Conservation (phyloP, 225 moss, liverwort and hornwort genomes). For the Bryoerythrophyllum caledonicum region DNA sequence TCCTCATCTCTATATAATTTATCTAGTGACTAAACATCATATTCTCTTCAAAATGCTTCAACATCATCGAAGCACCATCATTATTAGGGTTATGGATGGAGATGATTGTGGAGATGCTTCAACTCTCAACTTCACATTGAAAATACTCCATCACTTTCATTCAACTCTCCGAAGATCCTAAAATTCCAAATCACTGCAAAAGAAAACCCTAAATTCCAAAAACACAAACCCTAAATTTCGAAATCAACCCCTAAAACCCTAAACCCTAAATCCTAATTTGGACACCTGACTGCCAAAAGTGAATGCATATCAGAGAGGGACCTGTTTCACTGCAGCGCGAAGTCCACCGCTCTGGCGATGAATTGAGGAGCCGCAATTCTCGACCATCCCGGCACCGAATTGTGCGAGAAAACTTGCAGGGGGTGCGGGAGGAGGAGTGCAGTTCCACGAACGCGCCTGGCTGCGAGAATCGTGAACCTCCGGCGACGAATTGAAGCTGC, state of each 20-base stretch:
- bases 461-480: background rate
- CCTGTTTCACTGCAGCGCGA: slow-evolving; percentile 10
- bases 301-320: background rate
- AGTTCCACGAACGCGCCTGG: background rate
- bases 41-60: background rate
- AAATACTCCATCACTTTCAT: no score
- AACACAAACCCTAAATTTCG: no score
- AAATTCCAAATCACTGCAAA: background rate
- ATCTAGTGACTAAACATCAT: no score
- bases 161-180: no score
- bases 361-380: slow-evolving; percentile 3
- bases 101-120: no score
- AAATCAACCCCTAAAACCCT: background rate
- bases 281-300: background rate
- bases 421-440: background rate
- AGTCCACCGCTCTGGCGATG: background rate
- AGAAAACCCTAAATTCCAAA: background rate
- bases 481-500: no score
- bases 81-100: no score
- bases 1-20: no score
- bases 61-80: no score
- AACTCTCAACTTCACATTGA: no score
- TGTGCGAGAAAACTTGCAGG: background rate
- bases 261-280: background rate
- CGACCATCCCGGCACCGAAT: slow-evolving; percentile 6